Evolutionary conservation across 352 stramenopile species (phyloP), one percentile per base, ranked within the genome.

Genomic region (Pythium dissotocum): DNA sequence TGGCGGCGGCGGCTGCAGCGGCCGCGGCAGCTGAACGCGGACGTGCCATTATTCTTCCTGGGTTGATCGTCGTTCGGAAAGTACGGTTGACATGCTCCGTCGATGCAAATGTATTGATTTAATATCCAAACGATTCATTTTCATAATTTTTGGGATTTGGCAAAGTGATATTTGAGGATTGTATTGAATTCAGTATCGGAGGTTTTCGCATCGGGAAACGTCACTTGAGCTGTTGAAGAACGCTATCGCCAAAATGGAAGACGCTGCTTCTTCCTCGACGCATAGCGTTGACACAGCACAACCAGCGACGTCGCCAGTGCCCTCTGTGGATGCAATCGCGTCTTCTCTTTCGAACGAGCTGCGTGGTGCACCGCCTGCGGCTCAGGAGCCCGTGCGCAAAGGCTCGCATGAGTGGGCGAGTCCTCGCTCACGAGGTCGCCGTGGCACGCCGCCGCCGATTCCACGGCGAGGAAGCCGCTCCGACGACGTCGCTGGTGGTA

Each of bases 361-460:
- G 46, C 46, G 46, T 53, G 46, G 8, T 7, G 21, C 4, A 26
- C 32, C 21, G 1, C 24, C 56, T 6, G 21, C 46, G 24, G 16
- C 36, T n/a, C 12, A 59, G 13, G 58, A 72, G 38, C 8, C 7
- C 13, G 32, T 57, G 13, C 58, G 58, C 24, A 71, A 71, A 42
- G 52, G 49, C 42, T 57, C 58, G 21, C 65, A 62, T 35, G 65
- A 72, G 35, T 72, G 65, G 65, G 33, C 58, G 51, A 72, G 65
- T 63, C 52, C 65, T 26, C 65, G 65, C 18, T 55, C 40, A 1
- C 36, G 30, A 18, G 52, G 65, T 2, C 65, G 58, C 16, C 58
- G 65, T 18, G 65, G 65, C 21, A 72, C 65, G 46, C 65, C 65
- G 35, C 65, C 65, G 42, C 65, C 65, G 4, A 44, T 63, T 26